phyloP scores from a whole-genome alignment of 1,284 basidiomycete species.

The Cryptococcus sp. region DNA sequence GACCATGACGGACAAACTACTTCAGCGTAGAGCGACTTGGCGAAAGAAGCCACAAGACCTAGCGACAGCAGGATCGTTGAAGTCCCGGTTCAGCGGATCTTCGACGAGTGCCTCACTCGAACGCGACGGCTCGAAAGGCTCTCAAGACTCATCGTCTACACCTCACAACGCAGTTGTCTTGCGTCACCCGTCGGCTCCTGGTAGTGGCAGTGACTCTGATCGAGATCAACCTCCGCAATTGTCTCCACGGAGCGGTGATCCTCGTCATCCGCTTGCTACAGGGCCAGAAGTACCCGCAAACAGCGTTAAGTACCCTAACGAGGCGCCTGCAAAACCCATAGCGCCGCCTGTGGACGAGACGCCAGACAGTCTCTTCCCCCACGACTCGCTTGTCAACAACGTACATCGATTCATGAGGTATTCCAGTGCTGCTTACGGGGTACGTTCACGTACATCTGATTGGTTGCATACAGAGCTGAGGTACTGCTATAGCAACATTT shows the following conservation, averaged over 20 bases:
- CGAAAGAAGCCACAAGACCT: conserved; percentile 18
- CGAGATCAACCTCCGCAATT: background rate
- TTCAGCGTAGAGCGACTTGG: conserved; percentile 52
- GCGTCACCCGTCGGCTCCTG: background rate
- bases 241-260: no score
- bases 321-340: conserved; percentile 4
- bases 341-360: conserved; percentile 17
- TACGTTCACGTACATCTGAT: conserved; percentile 18
- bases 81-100: background rate
- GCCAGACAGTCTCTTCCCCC: conserved; percentile 50
- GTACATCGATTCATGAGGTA: conserved; percentile 58
- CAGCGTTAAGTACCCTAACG: conserved; percentile 19
- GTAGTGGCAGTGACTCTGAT: background rate
- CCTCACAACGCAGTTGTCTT: conserved; percentile 13
- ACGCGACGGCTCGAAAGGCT: background rate
- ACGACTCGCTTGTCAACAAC: conserved; percentile 54
- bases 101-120: background rate
- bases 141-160: conserved; percentile 21
- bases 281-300: conserved; percentile 22
- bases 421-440: conserved; percentile 55
- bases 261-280: conserved; percentile 9
- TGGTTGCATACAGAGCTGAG: background rate
- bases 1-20: conserved; percentile 56
- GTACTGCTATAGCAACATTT: conserved; percentile 46
- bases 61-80: background rate